Evolutionary conservation across 371 early-diverging fungal species (phyloP).

Genomic region (Dinochytrium kinnereticum): DNA sequence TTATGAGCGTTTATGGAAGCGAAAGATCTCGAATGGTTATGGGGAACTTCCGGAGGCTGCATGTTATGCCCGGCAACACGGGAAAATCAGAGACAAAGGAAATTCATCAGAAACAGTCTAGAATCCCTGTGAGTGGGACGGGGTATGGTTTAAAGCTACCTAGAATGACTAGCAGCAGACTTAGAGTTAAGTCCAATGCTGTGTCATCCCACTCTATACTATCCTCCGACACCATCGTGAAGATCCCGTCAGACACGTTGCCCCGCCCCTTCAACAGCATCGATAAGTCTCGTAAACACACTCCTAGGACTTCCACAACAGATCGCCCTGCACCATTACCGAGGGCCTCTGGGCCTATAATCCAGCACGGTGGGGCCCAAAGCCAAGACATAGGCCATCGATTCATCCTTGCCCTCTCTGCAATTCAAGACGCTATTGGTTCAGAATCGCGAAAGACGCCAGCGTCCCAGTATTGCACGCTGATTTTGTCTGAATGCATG

Average conservation of each 20-base stretch:
- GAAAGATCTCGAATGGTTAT: no score
- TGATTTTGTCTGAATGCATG: conserved; percentile 45
- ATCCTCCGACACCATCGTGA: no score
- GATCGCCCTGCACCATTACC: no score
- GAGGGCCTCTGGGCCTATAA: no score
- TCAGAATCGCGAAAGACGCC: background rate
- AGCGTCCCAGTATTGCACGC: conserved; percentile 28
- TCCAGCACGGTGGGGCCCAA: no score
- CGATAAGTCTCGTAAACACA: background rate
- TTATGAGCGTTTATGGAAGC: no score
- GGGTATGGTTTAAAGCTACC: background rate
- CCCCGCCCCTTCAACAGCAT: background rate
- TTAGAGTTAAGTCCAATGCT: no score
- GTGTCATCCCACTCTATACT: no score
- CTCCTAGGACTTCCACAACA: background rate
- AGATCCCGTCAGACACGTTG: background rate
- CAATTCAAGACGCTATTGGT: background rate
- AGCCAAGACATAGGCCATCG: background rate
- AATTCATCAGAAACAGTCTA: background rate
- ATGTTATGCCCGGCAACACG: no score
- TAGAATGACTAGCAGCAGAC: background rate
- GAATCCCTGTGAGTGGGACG: background rate
- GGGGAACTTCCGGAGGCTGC: no score
- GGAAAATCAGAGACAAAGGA: background rate
- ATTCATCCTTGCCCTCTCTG: background rate